Evolutionary conservation across 768 basidiomycete species (phyloP).

Genomic region (Goffeauzyma gilvescens): DNA sequence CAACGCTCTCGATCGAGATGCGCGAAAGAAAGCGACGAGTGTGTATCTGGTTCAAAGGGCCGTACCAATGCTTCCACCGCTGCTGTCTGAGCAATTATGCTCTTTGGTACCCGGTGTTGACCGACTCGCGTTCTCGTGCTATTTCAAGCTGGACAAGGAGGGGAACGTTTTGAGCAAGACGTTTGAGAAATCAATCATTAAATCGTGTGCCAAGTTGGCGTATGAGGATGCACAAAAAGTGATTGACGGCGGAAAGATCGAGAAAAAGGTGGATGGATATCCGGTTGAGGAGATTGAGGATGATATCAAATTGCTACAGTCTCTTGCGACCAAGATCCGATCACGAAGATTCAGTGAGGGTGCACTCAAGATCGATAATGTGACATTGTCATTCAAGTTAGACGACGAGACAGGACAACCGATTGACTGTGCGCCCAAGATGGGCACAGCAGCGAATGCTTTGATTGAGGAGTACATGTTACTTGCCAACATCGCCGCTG

Average conservation of each 20-base stretch:
- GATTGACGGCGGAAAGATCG: slow-evolving; percentile 51
- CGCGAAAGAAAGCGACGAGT: slow-evolving; percentile 86
- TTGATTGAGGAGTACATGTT: slow-evolving; percentile 96
- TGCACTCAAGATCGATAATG: slow-evolving; percentile 50
- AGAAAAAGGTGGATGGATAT: slow-evolving; percentile 43
- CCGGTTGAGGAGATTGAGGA: slow-evolving; percentile 17
- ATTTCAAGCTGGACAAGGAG: slow-evolving; percentile 69
- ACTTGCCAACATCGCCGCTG: slow-evolving; percentile 69
- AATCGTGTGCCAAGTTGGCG: slow-evolving; percentile 71
- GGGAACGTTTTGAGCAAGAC: slow-evolving; percentile 68
- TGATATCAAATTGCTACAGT: slow-evolving; percentile 18
- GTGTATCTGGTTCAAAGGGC: slow-evolving; percentile 91
- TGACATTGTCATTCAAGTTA: slow-evolving; percentile 55
- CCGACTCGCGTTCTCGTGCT: slow-evolving; percentile 70
- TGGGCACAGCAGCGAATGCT: slow-evolving; percentile 51
- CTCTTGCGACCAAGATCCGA: slow-evolving; percentile 54
- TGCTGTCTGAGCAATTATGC: slow-evolving; percentile 81
- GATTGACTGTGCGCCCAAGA: slow-evolving; percentile 51
- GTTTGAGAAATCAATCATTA: slow-evolving; percentile 84
- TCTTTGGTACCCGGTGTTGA: slow-evolving; percentile 75
- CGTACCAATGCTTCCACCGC: slow-evolving; percentile 90
- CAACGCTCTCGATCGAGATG: slow-evolving; percentile 94
- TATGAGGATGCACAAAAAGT: slow-evolving; percentile 66
- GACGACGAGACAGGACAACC: slow-evolving; percentile 64
- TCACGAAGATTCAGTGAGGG: slow-evolving; percentile 59